These are phyloP conservation scores for Pseudogymnoascus sp. DNA, from an alignment of 2,329 filamentous ascomycete genomes.

Conservation along the genomic window DNA sequence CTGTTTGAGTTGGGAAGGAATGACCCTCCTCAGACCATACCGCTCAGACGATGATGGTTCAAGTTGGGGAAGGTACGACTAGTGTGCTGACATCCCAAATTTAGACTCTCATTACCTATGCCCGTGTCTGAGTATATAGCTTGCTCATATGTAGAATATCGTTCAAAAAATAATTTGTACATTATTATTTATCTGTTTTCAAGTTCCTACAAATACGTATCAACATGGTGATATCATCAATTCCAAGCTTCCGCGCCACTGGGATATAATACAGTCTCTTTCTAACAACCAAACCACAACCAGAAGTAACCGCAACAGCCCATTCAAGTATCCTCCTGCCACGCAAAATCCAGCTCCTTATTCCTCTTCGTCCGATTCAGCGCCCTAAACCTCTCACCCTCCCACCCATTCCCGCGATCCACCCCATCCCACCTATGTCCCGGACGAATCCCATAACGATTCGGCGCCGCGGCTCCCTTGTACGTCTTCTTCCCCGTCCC, in stretches of 20 bases:
- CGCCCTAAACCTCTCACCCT: constrained; percentile 84
- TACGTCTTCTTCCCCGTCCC: constrained; percentile 44
- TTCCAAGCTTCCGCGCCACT: background rate
- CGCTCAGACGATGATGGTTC: background rate
- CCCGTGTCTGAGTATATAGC: background rate
- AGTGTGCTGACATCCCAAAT: background rate
- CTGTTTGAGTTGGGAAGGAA: background rate
- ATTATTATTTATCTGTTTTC: background rate
- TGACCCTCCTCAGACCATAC: background rate
- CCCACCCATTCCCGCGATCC: constrained; percentile 87
- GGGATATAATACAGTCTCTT: background rate
- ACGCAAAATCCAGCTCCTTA: constrained; percentile 77
- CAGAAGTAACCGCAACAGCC: background rate
- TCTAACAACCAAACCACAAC: background rate
- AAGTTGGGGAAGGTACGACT: background rate
- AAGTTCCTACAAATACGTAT: background rate
- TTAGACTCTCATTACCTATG: background rate
- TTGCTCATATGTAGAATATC: background rate
- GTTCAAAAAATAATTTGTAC: background rate
- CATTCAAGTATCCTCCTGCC: constrained; percentile 69
- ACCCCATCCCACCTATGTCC: constrained; percentile 97
- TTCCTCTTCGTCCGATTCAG: constrained; percentile 69
- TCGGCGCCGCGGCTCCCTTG: constrained; percentile 71
- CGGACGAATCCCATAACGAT: constrained; percentile 86
- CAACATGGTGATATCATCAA: background rate